These are phyloP conservation scores for Chlorociboria aeruginascens DNA, from an alignment of 495 filamentous ascomycete genomes.

Conservation along the genomic window DNA sequence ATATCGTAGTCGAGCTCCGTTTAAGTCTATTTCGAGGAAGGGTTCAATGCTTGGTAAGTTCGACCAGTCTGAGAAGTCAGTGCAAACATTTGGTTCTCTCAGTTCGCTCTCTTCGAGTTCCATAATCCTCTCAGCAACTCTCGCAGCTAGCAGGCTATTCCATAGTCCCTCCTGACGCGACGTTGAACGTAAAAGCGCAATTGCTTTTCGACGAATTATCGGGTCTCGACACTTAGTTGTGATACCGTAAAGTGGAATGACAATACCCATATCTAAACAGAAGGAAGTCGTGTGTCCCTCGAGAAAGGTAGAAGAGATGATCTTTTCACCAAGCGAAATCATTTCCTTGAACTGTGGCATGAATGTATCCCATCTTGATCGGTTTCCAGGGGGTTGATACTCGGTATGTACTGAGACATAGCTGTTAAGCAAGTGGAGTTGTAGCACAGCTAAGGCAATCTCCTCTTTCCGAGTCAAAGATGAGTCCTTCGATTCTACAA, in stretches of 20 bases:
- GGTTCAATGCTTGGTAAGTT: neutral
- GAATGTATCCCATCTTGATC: constrained; percentile 4
- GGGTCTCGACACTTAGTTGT: constrained; percentile 10
- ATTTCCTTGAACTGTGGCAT: constrained; percentile 8
- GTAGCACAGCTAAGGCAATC: constrained; percentile 10
- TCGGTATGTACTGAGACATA: constrained; percentile 12
- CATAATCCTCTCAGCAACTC: constrained; percentile 9
- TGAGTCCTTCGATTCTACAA: neutral
- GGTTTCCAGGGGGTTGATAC: neutral
- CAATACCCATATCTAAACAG: constrained; percentile 13
- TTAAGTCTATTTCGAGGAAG: neutral
- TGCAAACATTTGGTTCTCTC: neutral
- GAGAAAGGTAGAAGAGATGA: constrained; percentile 2
- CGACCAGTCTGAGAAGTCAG: constrained; percentile 9
- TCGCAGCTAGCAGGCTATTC: constrained; percentile 8
- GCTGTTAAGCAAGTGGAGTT: constrained; percentile 5
- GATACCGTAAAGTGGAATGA: constrained; percentile 9
- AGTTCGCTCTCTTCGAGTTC: constrained; percentile 14
- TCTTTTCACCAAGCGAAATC: constrained; percentile 5
- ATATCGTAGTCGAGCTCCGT: neutral
- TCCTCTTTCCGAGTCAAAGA: constrained; percentile 7
- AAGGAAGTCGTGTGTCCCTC: neutral
- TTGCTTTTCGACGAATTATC: constrained; percentile 8
- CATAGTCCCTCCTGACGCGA: constrained; percentile 11
- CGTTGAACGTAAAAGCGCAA: constrained; percentile 3